Evolutionary conservation across 345 rosid genomes (phyloP).

Genomic region (Eucalyptus marginata): DNA sequence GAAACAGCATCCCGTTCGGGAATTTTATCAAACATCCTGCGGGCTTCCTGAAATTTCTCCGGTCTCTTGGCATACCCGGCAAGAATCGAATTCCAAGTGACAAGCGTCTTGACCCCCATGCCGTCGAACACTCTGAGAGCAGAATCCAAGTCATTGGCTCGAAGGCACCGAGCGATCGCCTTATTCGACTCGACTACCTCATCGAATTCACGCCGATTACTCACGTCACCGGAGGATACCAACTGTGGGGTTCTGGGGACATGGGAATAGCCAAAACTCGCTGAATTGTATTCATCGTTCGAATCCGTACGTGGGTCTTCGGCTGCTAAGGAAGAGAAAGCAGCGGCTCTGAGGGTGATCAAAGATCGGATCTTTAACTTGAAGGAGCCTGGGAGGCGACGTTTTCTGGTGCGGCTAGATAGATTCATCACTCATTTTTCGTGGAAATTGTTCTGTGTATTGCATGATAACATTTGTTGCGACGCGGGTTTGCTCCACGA

Average conservation of each 20-base stretch:
- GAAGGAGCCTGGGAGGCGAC: background rate
- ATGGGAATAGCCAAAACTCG: background rate
- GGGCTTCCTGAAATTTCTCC: constrained; percentile 30
- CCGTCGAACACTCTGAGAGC: constrained; percentile 45
- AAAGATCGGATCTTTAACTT: background rate
- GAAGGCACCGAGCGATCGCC: constrained; percentile 30
- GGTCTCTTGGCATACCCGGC: constrained; percentile 24
- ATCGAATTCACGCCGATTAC: background rate
- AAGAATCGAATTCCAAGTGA: constrained; percentile 71
- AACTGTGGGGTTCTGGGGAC: background rate
- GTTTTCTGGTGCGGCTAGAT: background rate
- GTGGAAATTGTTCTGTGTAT: background rate
- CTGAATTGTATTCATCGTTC: background rate
- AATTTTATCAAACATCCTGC: constrained; percentile 14
- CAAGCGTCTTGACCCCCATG: constrained; percentile 42
- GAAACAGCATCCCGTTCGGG: constrained; percentile 16
- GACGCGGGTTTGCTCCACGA: background rate
- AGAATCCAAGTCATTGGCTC: constrained; percentile 47
- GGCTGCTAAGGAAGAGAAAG: background rate
- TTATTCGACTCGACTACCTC: constrained; percentile 42
- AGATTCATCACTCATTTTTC: background rate
- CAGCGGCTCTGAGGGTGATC: background rate
- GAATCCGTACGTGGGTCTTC: background rate
- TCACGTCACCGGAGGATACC: background rate
- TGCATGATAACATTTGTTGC: background rate